Evolutionary conservation across 2,329 filamentous ascomycete species (phyloP), one percentile per base, ranked within the genome.

Genomic region (Exophiala alcalophila): DNA sequence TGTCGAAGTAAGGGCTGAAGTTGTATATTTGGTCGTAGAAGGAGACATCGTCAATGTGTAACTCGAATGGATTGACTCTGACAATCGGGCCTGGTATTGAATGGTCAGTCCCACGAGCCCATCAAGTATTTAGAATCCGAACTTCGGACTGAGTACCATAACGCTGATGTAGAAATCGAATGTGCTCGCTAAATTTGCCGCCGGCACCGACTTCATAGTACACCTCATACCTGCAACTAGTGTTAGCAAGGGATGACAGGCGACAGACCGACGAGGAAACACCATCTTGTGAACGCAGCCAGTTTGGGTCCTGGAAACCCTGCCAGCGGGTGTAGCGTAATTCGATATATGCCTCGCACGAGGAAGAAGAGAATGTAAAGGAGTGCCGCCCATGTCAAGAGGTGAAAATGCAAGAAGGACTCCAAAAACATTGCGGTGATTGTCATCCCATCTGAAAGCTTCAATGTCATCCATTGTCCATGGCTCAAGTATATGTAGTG

Each of bases 31-130:
- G 7, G 27, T 30, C 27, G 12, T 30, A 30, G 12, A 30, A 30
- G 6, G 12, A 8, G 6, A 14, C 10, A 31, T 61, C 59, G 21
- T 53, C 53, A 40, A 60, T 50, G 32, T 61, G 59, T 7, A 61
- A 48, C 41, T 61, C 59, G 24, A 45, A 51, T 2, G 59, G 59
- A 44, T 50, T 57, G 38, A 61, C 59, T 16, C 59, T 56, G 9
- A 61, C 55, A 25, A 61, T 61, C 4, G 59, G 59, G 5, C 32
- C 31, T 34, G 9, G 10, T 30, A 6, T 7, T 30, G 27, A 30
- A 30, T 8, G 7, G 6, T 30, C 7, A 30, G 27, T 8, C 27
- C 7, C 12, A n/a, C n/a, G n/a, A n/a, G n/a, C n/a, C n/a, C n/a
- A n/a, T n/a, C n/a, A n/a, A n/a, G n/a, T n/a, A n/a, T n/a, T n/a